phyloP scores from a whole-genome alignment of 2,329 filamentous ascomycete species.

The Microsporum audouinii region DNA sequence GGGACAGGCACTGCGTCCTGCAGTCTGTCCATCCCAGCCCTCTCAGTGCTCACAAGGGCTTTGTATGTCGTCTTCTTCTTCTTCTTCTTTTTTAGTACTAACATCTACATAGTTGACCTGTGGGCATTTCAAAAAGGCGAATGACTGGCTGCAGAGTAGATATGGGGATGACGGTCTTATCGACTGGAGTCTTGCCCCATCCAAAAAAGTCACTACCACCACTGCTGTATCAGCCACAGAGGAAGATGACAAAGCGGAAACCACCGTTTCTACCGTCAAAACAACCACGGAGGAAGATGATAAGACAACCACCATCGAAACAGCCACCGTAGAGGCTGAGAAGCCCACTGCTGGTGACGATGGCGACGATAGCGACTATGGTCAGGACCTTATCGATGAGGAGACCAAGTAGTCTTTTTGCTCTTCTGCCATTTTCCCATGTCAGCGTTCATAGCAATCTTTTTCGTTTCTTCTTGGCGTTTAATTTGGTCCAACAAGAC shows the following conservation, averaged over 20 bases:
- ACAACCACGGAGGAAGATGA: not conserved
- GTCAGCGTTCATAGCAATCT: not conserved
- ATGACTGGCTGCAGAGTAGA: slow-evolving; percentile 58
- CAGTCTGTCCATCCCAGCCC: slow-evolving; percentile 86
- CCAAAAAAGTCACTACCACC: not conserved
- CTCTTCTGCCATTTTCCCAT: not conserved
- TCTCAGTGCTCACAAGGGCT: slow-evolving; percentile 71
- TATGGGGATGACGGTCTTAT: slow-evolving; percentile 75
- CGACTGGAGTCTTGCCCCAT: slow-evolving; percentile 58
- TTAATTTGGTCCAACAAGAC: no score
- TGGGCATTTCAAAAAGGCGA: slow-evolving; percentile 39
- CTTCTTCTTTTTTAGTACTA: not conserved
- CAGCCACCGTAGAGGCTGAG: not conserved
- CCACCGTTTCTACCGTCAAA: not conserved
- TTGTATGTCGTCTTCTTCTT: slow-evolving; percentile 40
- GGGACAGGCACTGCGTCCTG: slow-evolving; percentile 65
- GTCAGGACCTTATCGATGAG: not conserved
- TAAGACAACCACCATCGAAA: not conserved
- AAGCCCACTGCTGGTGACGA: not conserved
- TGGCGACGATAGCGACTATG: not conserved
- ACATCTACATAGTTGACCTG: slow-evolving; percentile 28
- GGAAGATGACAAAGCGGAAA: not conserved
- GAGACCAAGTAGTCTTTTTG: not conserved
- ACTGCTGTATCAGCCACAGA: not conserved
- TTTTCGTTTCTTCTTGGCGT: not conserved